phyloP scores from a whole-genome alignment of 2,329 filamentous ascomycete genomes.

The Tolypocladium tropicale region DNA sequence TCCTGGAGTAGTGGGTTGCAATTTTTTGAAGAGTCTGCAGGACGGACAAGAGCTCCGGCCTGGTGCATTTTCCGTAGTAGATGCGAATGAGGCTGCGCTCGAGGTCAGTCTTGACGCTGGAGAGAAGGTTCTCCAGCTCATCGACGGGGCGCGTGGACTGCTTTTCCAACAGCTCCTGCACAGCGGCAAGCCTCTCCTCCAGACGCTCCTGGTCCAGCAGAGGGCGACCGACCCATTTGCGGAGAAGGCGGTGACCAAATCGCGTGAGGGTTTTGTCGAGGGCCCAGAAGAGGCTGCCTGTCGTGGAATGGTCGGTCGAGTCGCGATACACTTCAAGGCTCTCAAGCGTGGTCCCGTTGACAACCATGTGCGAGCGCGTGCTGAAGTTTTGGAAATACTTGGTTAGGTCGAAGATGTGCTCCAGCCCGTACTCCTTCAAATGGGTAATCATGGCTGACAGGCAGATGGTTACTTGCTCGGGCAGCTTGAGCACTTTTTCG shows the following conservation, averaged over 20 bases:
- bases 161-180: conserved; percentile 72
- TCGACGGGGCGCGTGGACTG: conserved; percentile 59
- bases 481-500: conserved; percentile 76
- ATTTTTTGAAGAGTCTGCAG: conserved; percentile 80
- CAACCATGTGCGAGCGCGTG: conserved; percentile 84
- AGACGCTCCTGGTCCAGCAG: conserved; percentile 66
- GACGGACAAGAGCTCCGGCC: conserved; percentile 76
- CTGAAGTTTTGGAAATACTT: conserved; percentile 97
- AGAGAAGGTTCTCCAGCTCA: conserved; percentile 61
- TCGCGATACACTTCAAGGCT: conserved; percentile 96
- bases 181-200: conserved; percentile 70
- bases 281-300: conserved; percentile 91
- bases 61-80: conserved; percentile 92
- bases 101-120: conserved; percentile 66
- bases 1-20: conserved; percentile 60
- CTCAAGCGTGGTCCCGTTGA: conserved; percentile 89
- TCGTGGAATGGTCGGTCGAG: conserved; percentile 73
- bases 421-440: conserved; percentile 79
- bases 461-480: conserved; percentile 81
- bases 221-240: conserved; percentile 92
- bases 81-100: conserved; percentile 91
- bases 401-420: conserved; percentile 92
- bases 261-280: conserved; percentile 85
- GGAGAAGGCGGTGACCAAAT: conserved; percentile 76
- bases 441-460: conserved; percentile 95